Evolutionary conservation across 495 filamentous ascomycete species (phyloP).

Genomic region (Aspergillus indologenus): DNA sequence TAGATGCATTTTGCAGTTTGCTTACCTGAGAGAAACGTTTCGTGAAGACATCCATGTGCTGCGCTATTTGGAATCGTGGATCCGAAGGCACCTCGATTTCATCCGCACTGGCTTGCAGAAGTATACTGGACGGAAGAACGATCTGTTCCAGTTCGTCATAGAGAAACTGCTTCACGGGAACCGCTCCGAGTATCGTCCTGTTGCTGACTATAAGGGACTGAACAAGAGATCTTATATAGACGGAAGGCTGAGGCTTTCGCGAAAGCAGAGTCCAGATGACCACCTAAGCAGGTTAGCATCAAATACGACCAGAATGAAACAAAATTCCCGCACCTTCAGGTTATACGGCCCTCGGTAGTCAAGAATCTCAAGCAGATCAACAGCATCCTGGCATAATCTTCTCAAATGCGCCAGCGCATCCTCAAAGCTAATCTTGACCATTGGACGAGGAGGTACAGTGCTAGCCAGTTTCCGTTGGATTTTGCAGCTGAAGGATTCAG

Average conservation of each 20-base stretch:
- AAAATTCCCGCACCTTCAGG: conserved; percentile 39
- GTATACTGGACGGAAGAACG: conserved; percentile 65
- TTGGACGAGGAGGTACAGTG: conserved; percentile 87
- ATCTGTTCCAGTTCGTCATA: conserved; percentile 75
- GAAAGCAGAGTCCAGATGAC: conserved; percentile 67
- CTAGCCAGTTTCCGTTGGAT: conserved; percentile 86
- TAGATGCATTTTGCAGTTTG: conserved; percentile 4
- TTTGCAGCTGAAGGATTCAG: conserved; percentile 82
- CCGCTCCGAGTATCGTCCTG: conserved; percentile 59
- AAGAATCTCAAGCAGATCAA: conserved; percentile 63
- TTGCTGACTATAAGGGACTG: conserved; percentile 74
- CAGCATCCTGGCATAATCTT: conserved; percentile 69
- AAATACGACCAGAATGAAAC: conserved; percentile 11
- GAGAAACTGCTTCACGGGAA: conserved; percentile 69
- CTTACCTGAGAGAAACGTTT: conserved; percentile 61
- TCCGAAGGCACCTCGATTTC: conserved; percentile 73
- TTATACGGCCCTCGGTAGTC: conserved; percentile 66
- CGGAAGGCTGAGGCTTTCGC: conserved; percentile 74
- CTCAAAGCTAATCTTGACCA: conserved; percentile 70
- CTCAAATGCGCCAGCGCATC: conserved; percentile 69
- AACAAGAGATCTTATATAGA: conserved; percentile 79
- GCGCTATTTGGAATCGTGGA: conserved; percentile 70
- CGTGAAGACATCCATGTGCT: conserved; percentile 77
- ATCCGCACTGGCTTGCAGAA: conserved; percentile 72
- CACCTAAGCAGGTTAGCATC: conserved; percentile 48